These are phyloP conservation scores for Amaranthus tricolor DNA, from an alignment of 179 eudicot genomes.

Conservation along the genomic window DNA sequence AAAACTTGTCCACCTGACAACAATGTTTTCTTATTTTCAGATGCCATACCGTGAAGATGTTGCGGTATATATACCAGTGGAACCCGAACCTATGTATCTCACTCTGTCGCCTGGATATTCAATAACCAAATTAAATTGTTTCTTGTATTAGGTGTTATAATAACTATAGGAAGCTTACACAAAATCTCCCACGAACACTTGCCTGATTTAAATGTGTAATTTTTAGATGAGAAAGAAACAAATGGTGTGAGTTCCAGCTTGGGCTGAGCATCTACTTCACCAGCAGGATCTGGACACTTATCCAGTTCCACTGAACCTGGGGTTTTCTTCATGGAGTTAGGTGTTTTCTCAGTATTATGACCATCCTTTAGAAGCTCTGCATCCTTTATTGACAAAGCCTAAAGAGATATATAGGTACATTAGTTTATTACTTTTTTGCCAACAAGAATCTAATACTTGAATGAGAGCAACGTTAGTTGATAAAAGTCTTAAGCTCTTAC, in stretches of 20 bases:
- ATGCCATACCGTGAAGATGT: conserved; percentile 57
- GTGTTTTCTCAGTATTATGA: conserved; percentile 44
- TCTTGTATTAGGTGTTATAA: not conserved
- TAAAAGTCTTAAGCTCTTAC: conserved; percentile 43
- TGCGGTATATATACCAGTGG: conserved; percentile 46
- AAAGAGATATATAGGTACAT: not conserved
- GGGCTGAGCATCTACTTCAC: conserved; percentile 53
- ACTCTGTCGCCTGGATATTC: conserved; percentile 73
- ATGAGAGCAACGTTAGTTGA: not conserved
- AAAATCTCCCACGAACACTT: conserved; percentile 14
- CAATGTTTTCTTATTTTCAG: not conserved
- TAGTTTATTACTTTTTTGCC: not conserved
- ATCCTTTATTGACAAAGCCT: conserved; percentile 70
- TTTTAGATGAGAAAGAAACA: conserved; percentile 51
- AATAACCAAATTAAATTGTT: conserved; percentile 2
- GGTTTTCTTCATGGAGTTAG: conserved; percentile 44
- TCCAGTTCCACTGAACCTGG: conserved; percentile 43
- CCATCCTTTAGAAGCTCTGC: conserved; percentile 68
- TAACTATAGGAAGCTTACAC: not conserved
- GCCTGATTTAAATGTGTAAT: conserved; percentile 56
- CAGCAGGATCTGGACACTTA: conserved; percentile 31
- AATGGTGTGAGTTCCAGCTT: conserved; percentile 52
- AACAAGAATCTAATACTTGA: conserved; percentile 9
- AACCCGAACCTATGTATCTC: conserved; percentile 52
- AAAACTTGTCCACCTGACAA: not conserved